phyloP scores from a whole-genome alignment of 306 rosid species.

The Quercus variabilis region DNA sequence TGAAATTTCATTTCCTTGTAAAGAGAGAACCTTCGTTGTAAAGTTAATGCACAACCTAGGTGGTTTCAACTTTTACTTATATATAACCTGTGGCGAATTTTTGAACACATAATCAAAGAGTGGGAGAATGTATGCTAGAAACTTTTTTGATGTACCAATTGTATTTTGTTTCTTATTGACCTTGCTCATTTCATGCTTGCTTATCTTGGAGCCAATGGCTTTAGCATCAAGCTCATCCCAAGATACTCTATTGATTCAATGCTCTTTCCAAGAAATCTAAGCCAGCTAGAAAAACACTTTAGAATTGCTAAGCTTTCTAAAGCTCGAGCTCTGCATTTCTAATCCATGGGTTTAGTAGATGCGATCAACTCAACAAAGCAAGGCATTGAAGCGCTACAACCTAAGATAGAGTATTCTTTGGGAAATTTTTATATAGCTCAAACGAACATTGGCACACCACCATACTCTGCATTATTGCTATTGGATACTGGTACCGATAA shows the following conservation, averaged over 20 bases:
- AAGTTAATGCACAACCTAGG: too few species aligned
- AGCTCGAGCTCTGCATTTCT: neutral
- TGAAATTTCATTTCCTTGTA: too few species aligned
- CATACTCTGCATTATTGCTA: neutral
- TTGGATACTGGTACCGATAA: neutral
- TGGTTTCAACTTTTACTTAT: too few species aligned
- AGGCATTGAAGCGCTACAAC: neutral
- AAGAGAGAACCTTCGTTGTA: too few species aligned
- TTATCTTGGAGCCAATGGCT: too few species aligned
- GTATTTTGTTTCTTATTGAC: too few species aligned
- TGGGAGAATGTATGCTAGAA: too few species aligned
- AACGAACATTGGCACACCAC: neutral
- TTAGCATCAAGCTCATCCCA: neutral
- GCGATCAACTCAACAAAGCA: neutral
- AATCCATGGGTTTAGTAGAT: neutral
- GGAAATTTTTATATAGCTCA: neutral
- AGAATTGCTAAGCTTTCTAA: neutral
- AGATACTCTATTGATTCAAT: neutral
- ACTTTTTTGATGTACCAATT: too few species aligned
- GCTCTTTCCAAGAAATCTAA: neutral
- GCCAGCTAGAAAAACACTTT: neutral
- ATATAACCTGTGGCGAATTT: too few species aligned
- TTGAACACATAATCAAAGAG: too few species aligned
- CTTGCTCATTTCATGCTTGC: too few species aligned
- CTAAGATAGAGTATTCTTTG: neutral